A percentile compares a stretch with the other conserved stretches of the same genome.
These are phyloP conservation scores for Exophiala viscosa DNA, from an alignment of 2,329 filamentous ascomycete species.

Conservation along the genomic window DNA sequence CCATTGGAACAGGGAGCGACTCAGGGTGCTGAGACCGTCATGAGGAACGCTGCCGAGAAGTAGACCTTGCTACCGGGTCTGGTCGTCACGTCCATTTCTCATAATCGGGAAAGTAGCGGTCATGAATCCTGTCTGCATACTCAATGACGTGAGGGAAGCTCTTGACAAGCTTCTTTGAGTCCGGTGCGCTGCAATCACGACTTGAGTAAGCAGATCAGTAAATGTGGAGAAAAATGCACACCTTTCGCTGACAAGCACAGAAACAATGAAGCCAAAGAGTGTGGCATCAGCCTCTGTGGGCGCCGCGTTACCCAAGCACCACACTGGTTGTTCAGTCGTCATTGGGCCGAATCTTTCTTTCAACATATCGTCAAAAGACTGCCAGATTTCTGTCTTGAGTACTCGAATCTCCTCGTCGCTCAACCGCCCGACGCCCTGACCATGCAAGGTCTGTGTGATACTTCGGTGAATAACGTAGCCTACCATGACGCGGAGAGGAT, in stretches of 20 bases:
- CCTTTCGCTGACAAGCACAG: slow-evolving; percentile 52
- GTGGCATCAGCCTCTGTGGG: slow-evolving; percentile 58
- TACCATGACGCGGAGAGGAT: slow-evolving; percentile 49
- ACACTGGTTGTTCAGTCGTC: slow-evolving; percentile 46
- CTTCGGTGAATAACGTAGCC: slow-evolving; percentile 50
- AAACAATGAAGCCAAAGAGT: slow-evolving; percentile 57
- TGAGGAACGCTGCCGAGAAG: neutral
- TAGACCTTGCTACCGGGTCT: neutral
- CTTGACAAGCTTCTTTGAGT: slow-evolving; percentile 44
- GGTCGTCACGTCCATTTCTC: slow-evolving; percentile 34
- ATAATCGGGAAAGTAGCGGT: slow-evolving; percentile 58
- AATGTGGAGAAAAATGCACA: slow-evolving; percentile 38
- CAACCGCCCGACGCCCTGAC: slow-evolving; percentile 56
- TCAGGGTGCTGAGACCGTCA: neutral
- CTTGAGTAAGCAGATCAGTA: slow-evolving; percentile 6
- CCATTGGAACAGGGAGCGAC: slow-evolving; percentile 1
- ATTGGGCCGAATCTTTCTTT: slow-evolving; percentile 35
- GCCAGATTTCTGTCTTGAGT: slow-evolving; percentile 54
- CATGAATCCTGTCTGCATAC: slow-evolving; percentile 56
- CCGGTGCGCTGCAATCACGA: slow-evolving; percentile 41
- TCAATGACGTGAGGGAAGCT: slow-evolving; percentile 50
- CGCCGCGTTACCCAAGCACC: slow-evolving; percentile 51
- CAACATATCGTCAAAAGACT: slow-evolving; percentile 47
- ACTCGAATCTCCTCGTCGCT: slow-evolving; percentile 47
- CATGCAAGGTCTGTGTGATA: slow-evolving; percentile 45